phyloP scores from a whole-genome alignment of 1,284 basidiomycete species.

The Tremellales sp. region DNA sequence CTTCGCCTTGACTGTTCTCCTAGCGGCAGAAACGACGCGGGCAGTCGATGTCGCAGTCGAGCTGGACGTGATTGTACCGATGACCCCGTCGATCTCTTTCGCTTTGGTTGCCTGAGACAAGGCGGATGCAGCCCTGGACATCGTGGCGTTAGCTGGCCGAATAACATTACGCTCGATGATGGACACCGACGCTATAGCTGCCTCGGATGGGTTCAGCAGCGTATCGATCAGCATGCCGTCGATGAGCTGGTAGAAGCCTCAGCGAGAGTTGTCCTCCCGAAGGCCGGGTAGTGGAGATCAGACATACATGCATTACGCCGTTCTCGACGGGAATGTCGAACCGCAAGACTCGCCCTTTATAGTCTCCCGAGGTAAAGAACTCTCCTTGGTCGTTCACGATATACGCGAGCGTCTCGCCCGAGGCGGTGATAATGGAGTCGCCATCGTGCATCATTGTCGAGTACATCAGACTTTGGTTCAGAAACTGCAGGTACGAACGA shows the following conservation, averaged over 20 bases:
- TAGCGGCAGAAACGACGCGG: conserved; percentile 1
- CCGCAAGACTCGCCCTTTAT: conserved; percentile 26
- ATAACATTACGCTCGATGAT: neutral
- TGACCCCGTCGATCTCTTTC: conserved; percentile 7
- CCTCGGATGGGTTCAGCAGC: conserved; percentile 5
- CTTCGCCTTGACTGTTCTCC: neutral
- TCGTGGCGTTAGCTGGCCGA: too few species aligned
- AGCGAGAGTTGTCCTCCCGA: too few species aligned
- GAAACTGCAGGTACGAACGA: conserved; percentile 13
- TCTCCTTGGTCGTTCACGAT: conserved; percentile 29
- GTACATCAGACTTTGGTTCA: conserved; percentile 40
- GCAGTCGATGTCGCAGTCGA: conserved; percentile 3
- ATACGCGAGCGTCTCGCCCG: conserved; percentile 42
- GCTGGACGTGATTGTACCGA: conserved; percentile 2
- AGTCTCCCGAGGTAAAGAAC: conserved; percentile 35
- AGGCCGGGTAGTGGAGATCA: too few species aligned
- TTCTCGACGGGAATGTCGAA: conserved; percentile 32
- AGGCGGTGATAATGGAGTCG: conserved; percentile 35
- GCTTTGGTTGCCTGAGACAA: conserved; percentile 6
- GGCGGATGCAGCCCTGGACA: conserved; percentile 6
- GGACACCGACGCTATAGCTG: conserved; percentile 13
- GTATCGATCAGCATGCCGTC: conserved; percentile 15
- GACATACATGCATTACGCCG: conserved; percentile 29
- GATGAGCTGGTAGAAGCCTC: conserved; percentile 21
- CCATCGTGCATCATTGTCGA: conserved; percentile 28